phyloP scores from a whole-genome alignment of 306 rosid genomes.

The Morella rubra region DNA sequence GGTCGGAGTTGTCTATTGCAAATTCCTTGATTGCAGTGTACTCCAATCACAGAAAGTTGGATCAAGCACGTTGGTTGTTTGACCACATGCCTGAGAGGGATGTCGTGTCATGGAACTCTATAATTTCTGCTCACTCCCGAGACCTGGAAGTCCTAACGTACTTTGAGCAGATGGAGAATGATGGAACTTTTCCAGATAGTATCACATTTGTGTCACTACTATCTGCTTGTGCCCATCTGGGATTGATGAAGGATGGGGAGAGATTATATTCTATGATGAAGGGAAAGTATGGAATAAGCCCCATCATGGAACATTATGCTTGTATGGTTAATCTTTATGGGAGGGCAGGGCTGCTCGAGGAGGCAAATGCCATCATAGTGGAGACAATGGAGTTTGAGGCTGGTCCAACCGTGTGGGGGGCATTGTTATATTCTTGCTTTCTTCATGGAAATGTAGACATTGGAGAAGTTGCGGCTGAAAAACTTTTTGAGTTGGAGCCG shows the following conservation, averaged over 20 bases:
- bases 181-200: constrained; percentile 52
- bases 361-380: constrained; percentile 58
- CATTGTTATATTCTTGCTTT: constrained; percentile 71
- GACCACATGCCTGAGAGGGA: constrained; percentile 72
- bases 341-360: constrained; percentile 70
- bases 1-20: constrained; percentile 64
- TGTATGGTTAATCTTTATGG: constrained; percentile 90
- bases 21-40: constrained; percentile 68
- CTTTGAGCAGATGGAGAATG: constrained; percentile 65
- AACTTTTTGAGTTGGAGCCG: constrained; percentile 79
- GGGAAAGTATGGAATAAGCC: constrained; percentile 62
- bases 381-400: constrained; percentile 56
- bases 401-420: constrained; percentile 91
- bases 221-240: constrained; percentile 69
- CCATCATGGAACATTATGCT: constrained; percentile 81
- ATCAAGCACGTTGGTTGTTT: constrained; percentile 56
- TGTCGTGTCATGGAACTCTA: constrained; percentile 78
- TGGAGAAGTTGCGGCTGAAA: constrained; percentile 78
- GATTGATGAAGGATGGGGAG: constrained; percentile 68
- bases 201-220: constrained; percentile 74
- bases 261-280: constrained; percentile 58
- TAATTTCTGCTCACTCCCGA: constrained; percentile 73
- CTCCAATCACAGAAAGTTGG: constrained; percentile 57
- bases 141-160: constrained; percentile 46
- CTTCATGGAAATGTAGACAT: constrained; percentile 53